These are phyloP conservation scores for Trichoderma semiorbis DNA, from an alignment of 2,329 filamentous ascomycete genomes.

Conservation along the genomic window DNA sequence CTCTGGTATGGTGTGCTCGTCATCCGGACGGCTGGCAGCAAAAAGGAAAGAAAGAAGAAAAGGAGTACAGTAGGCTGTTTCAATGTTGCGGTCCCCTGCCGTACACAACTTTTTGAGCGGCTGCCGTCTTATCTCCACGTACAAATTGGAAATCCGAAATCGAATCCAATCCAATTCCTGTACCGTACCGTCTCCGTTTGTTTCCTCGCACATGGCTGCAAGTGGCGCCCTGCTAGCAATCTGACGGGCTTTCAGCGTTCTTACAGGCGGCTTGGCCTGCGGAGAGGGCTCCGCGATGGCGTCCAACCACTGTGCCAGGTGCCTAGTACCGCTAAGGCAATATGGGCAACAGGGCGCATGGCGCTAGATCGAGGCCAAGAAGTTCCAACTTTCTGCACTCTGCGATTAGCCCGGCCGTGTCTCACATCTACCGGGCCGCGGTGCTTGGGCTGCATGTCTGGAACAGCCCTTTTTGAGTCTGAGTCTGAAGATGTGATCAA, in stretches of 20 bases:
- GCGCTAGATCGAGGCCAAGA: neutral
- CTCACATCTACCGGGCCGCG: slow-evolving; percentile 3
- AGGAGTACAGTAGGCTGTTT: neutral
- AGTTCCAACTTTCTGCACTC: neutral
- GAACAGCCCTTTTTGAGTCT: neutral
- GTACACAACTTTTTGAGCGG: neutral
- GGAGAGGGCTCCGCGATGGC: slow-evolving; percentile 8
- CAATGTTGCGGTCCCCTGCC: neutral
- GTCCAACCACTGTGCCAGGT: neutral
- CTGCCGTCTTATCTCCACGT: neutral
- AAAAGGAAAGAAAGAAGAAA: neutral
- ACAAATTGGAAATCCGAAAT: neutral
- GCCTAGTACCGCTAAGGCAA: neutral
- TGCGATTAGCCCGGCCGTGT: neutral
- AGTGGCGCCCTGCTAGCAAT: neutral
- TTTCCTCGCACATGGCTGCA: neutral
- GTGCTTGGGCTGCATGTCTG: neutral
- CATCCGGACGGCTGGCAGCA: neutral
- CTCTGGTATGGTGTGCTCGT: neutral
- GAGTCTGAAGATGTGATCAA: neutral
- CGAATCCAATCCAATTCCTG: neutral
- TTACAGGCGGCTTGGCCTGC: neutral
- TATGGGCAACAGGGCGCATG: neutral
- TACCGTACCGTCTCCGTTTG: neutral
- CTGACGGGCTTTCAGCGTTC: slow-evolving; percentile 10